Evolutionary conservation across 495 filamentous ascomycete genomes (phyloP).

Genomic region (Pyronema domesticum): DNA sequence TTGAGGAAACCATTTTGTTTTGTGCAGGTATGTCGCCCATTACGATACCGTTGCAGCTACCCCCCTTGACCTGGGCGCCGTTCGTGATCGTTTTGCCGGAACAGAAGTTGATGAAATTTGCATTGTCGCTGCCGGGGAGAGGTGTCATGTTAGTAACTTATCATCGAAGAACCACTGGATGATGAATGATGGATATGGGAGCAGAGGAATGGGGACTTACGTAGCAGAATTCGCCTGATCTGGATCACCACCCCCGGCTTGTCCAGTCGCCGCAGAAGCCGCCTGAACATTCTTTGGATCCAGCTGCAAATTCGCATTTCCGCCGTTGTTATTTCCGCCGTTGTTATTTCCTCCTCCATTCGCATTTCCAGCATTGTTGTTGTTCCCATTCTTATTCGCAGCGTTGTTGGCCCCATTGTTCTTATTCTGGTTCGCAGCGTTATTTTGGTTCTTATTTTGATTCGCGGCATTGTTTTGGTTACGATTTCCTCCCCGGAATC

Average conservation of each 20-base stretch:
- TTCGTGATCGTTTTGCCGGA: slow-evolving; percentile 50
- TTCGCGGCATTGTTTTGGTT: slow-evolving; percentile 1
- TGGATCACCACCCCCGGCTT: slow-evolving; percentile 11
- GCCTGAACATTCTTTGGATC: slow-evolving; percentile 19
- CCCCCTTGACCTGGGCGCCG: slow-evolving; percentile 41
- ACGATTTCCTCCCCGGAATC: slow-evolving; percentile 1
- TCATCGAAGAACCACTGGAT: no score
- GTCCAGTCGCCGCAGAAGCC: slow-evolving; percentile 17
- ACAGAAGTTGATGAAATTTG: slow-evolving; percentile 58
- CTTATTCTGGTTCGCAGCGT: neutral
- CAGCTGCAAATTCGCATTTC: slow-evolving; percentile 7
- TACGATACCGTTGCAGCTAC: slow-evolving; percentile 55
- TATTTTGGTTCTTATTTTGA: slow-evolving; percentile 5
- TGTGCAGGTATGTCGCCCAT: slow-evolving; percentile 43
- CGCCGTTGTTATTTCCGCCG: neutral
- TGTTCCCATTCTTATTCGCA: slow-evolving; percentile 4
- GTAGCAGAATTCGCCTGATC: slow-evolving; percentile 14
- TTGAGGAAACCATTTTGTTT: slow-evolving; percentile 47
- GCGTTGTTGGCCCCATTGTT: neutral
- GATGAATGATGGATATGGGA: no score
- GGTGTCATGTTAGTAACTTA: no score
- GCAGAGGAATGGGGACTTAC: no score
- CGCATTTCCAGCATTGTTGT: slow-evolving; percentile 6
- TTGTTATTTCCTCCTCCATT: slow-evolving; percentile 4
- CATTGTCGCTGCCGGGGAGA: slow-evolving; percentile 21